Conservation (phyloP, 2,329 filamentous ascomycete genomes). For the Ceratocystis variospora region DNA sequence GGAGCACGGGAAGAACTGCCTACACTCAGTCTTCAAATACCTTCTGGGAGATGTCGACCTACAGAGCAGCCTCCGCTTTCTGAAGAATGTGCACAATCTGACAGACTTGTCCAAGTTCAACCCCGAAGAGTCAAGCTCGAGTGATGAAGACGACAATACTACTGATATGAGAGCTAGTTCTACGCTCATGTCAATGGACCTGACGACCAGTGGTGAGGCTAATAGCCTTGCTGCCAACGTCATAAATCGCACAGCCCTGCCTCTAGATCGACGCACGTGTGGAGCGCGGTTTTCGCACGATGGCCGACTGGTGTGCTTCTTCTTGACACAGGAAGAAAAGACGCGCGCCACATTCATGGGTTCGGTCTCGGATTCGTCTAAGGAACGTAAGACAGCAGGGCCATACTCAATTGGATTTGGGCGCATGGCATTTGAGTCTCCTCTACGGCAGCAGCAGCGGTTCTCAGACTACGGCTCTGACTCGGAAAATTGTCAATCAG, state of each 20-base stretch:
- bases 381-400: constrained; percentile 37
- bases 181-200: constrained; percentile 48
- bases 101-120: constrained; percentile 47
- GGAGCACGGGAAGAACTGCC: constrained; percentile 44
- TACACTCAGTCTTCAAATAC: constrained; percentile 49
- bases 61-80: constrained; percentile 45
- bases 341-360: constrained; percentile 33
- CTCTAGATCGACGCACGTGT: constrained; percentile 44
- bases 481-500: constrained; percentile 33
- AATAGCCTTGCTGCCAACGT: constrained; percentile 30
- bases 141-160: constrained; percentile 62
- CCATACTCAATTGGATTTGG: constrained; percentile 46
- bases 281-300: constrained; percentile 49
- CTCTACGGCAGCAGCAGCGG: constrained; percentile 34
- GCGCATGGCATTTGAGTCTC: constrained; percentile 38
- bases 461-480: constrained; percentile 37
- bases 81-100: constrained; percentile 38
- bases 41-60: constrained; percentile 49
- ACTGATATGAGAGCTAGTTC: constrained; percentile 39
- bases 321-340: constrained; percentile 53
- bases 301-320: constrained; percentile 53
- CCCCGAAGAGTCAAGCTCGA: constrained; percentile 65
- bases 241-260: constrained; percentile 31
- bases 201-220: constrained; percentile 40
- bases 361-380: constrained; percentile 19